These are phyloP conservation scores for Chrysochromulina tobinii DNA, from an alignment of 78 protist genomes.

Conservation along the genomic window DNA sequence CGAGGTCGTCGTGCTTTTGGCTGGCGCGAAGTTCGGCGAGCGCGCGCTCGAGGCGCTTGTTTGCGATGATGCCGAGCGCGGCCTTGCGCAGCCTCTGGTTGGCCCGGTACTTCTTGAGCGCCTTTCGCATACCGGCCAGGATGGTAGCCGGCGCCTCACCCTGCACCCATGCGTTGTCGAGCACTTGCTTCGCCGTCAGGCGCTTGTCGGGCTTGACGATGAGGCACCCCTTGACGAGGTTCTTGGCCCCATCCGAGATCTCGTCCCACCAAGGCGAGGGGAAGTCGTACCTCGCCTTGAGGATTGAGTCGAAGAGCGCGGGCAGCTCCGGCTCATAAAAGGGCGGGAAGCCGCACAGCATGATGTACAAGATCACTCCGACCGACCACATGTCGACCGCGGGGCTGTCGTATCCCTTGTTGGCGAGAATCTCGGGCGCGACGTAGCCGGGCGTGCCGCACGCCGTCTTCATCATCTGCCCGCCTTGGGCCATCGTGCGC, in stretches of 20 bases:
- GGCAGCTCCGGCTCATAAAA: background rate
- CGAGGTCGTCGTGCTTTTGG: no score
- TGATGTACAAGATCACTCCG: constrained; percentile 54
- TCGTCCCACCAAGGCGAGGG: background rate
- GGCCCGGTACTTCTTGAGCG: no score
- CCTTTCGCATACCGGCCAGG: no score
- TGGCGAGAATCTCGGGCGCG: background rate
- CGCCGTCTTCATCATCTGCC: background rate
- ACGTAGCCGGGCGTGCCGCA: no score
- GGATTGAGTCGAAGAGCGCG: background rate
- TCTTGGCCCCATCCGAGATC: constrained; percentile 10
- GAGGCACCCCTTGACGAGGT: background rate
- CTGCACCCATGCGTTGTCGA: no score
- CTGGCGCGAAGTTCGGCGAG: no score
- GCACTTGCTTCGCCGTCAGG: no score
- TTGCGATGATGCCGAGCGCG: no score
- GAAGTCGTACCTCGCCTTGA: background rate
- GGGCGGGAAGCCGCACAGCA: constrained; percentile 45
- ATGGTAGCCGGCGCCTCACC: no score
- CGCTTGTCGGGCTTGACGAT: no score
- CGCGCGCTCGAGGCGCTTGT: no score
- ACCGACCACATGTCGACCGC: constrained; percentile 62
- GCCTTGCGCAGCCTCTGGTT: no score
- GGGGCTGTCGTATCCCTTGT: background rate
- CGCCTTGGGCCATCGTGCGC: background rate